A percentile compares a stretch with the other conserved stretches of the same genome.
phyloP scores from a whole-genome alignment of 257 asterid genomes.

The Capsicum rhomboideum region DNA sequence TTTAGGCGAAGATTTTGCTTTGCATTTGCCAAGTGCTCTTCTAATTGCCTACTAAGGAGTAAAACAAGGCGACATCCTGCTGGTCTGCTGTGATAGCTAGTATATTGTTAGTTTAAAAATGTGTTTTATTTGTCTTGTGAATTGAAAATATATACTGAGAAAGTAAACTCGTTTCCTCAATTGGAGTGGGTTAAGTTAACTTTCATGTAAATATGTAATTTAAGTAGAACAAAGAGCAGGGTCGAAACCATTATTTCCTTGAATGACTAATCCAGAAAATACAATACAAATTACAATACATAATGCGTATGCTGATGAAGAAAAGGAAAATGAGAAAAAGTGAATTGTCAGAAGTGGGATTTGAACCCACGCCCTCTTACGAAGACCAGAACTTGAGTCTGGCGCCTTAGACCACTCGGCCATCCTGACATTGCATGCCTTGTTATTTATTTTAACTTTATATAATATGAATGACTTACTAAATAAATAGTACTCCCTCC shows the following conservation, averaged over 20 bases:
- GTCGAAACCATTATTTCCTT: neutral
- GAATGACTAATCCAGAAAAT: neutral
- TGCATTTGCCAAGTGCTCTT: neutral
- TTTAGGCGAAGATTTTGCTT: neutral
- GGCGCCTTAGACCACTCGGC: conserved; percentile 99
- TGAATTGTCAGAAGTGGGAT: conserved; percentile 46
- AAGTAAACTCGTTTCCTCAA: neutral
- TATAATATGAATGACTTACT: too few relatives aligned
- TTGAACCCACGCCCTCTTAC: conserved; percentile 82
- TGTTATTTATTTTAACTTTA: neutral
- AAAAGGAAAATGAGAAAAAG: neutral
- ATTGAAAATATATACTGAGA: too few relatives aligned
- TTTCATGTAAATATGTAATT: neutral
- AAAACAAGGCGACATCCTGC: too few relatives aligned
- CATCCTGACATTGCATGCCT: conserved; percentile 44
- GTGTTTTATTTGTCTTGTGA: neutral
- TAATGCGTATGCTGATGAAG: neutral
- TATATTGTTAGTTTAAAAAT: too few relatives aligned
- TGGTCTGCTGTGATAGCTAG: too few relatives aligned
- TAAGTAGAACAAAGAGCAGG: neutral
- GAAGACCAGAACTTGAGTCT: conserved; percentile 90
- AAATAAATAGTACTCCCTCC: too few relatives aligned
- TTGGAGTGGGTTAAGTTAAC: neutral
- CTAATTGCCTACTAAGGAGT: too few relatives aligned
- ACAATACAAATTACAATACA: too few relatives aligned